Evolutionary conservation across 768 basidiomycete genomes (phyloP).

Genomic region (Mycena pura): DNA sequence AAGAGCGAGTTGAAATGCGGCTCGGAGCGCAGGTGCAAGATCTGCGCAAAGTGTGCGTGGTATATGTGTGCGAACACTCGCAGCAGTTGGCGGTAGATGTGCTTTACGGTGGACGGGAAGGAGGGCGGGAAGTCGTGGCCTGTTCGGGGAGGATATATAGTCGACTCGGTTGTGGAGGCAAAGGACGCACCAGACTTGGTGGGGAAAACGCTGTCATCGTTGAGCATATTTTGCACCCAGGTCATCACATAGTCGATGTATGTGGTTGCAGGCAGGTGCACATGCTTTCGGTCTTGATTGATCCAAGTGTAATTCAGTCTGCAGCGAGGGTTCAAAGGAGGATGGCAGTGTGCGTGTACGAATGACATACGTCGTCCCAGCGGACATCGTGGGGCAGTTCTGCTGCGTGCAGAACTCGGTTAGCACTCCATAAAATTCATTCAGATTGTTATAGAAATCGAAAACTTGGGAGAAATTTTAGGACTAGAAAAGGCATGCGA

Average conservation of each 20-base stretch:
- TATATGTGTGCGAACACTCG: slow-evolving; percentile 98
- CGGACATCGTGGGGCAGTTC: slow-evolving; percentile 92
- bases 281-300: slow-evolving; percentile 91
- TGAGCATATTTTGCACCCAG: slow-evolving; percentile 94
- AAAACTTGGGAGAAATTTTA: slow-evolving; percentile 74
- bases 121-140: slow-evolving; percentile 89
- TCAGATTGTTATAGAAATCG: slow-evolving; percentile 97
- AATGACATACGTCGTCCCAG: slow-evolving; percentile 76
- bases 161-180: slow-evolving; percentile 60
- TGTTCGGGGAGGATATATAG: slow-evolving; percentile 36
- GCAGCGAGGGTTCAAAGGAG: background rate
- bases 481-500: background rate
- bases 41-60: slow-evolving; percentile 89
- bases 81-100: slow-evolving; percentile 95
- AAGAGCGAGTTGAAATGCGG: slow-evolving; percentile 97
- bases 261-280: slow-evolving; percentile 91
- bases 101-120: slow-evolving; percentile 90
- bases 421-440: slow-evolving; percentile 95
- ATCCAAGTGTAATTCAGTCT: slow-evolving; percentile 98
- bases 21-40: slow-evolving; percentile 92
- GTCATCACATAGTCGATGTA: slow-evolving; percentile 99
- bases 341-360: background rate
- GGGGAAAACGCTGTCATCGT: slow-evolving; percentile 92
- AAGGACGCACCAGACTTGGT: slow-evolving; percentile 86
- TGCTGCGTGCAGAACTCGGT: slow-evolving; percentile 93